Base-by-base conservation (phyloP, 2,329 filamentous ascomycete species). In the Aspergillus oerlinghausenensis region DNA sequence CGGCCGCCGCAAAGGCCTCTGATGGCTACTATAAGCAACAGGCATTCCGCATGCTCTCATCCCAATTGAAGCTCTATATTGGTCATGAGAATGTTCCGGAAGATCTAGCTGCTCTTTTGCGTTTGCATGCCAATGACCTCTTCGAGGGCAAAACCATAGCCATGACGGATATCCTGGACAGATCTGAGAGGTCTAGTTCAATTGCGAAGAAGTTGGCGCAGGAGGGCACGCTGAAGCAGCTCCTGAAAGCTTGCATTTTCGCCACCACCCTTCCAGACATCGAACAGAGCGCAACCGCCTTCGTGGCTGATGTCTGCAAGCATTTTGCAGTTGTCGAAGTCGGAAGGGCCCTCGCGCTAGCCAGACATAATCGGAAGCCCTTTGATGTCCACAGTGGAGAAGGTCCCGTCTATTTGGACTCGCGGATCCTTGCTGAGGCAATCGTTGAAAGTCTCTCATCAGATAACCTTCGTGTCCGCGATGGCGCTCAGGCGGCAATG, bases 11-110 rank as follows among this genome's bases (percentile, higher is more conserved):
- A 3, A 87, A 81, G 56, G 85, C 71, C n/a, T 73, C 89, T 38
- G 93, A 97, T 67, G 79, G 79, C 0, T 94, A 90, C 71, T 96
- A 99, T 79, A 97, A 97, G 77, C 89, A 89, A 68, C 92, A 99
- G 74, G 90, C 95, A 0, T 86, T 97, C 63, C 87, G 92, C 59
- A 82, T 97, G 66, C 86, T 99, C 67, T 91, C 88, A 63, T 84
- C 92, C 0, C 92, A 97, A 66, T 80, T 96, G 52, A 99, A 97
- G 77, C 80, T 99, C 32, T 85, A 93, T 54, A 88, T 99, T 56
- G 94, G 94, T 3, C 85, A 86, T 59, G 94, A 99, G 67, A 88
- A 83, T 65, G 79, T 97, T 11, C 93, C 93, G 0, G 94, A 99
- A 7, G 93, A 99, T 62, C 84, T 97, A 61, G 86, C 90, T 3